Evolutionary conservation across 208 protist genomes (phyloP), one percentile per base, ranked within the genome.

Genomic region (Crithidia mellificae): DNA sequence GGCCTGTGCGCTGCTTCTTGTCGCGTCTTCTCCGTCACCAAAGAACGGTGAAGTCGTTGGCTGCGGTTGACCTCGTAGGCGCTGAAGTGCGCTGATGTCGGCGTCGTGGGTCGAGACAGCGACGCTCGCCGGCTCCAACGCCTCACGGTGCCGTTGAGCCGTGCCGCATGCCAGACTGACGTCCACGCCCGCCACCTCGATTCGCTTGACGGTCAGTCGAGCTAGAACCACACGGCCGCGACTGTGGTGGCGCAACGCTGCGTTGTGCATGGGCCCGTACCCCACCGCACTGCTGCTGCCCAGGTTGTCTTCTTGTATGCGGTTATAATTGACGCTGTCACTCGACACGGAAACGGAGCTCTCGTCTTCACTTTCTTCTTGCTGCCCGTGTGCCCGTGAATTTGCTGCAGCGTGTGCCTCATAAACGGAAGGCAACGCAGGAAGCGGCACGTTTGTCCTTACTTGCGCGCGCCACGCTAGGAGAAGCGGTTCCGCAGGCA

Each of bases 391-490:
- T n/a, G n/a, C n/a, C n/a, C n/a, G n/a, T n/a, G n/a, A n/a, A n/a
- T n/a, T n/a, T n/a, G n/a, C n/a, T n/a, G n/a, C n/a, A n/a, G n/a
- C n/a, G n/a, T n/a, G n/a, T n/a, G n/a, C n/a, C n/a, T 4, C 32
- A 22, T 22, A 29, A 22, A 7, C 2, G 2, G 4, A 11, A 14
- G 1, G 17, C 12, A 20, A 36, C 14, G 7, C 14, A 4, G 6
- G 50, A 22, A 47, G 46, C 19, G 70, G 62, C 19, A 53, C 17
- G 36, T 30, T 34, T n/a, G 52, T 34, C 19, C 29, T 6, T 25
- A 75, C 44, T 14, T 43, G 70, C 20, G 70, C 70, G 3, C 62
- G 62, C 70, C 70, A 75, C 15, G 27, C 41, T 2, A 75, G 62
- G 7, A 75, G 24, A 50, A 64, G 24, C 58, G 58, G 58, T 0